phyloP scores from a whole-genome alignment of 2,329 filamentous ascomycete species.

The Alternaria gaisen region DNA sequence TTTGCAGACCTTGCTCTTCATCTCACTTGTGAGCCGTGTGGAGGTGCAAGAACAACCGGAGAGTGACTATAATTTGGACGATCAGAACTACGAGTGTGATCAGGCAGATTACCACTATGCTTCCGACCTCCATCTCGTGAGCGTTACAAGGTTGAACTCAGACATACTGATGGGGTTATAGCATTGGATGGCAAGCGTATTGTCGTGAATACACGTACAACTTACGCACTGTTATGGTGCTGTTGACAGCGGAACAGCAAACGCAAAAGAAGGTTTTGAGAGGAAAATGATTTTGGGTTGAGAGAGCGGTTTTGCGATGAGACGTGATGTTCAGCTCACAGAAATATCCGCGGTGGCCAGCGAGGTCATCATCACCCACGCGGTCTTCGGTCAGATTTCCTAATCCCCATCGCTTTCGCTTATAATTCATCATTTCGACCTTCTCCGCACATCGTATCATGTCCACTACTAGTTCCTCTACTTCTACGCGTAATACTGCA shows the following conservation, averaged over 20 bases:
- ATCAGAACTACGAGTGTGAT: constrained; percentile 6
- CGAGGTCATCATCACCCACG: not conserved
- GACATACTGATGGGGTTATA: not conserved
- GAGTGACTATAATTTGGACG: constrained; percentile 4
- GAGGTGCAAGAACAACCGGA: not conserved
- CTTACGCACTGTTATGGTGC: not conserved
- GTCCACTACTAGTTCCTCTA: not conserved
- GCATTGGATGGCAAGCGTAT: not conserved
- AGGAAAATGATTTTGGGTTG: not conserved
- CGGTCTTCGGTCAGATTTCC: not conserved
- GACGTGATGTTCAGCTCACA: not conserved
- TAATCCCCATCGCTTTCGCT: not conserved
- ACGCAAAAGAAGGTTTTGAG: not conserved
- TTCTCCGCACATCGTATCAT: not conserved
- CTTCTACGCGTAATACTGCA: not conserved
- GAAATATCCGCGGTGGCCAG: not conserved
- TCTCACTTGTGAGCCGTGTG: not conserved
- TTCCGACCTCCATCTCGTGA: constrained; percentile 4
- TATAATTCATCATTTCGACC: not conserved
- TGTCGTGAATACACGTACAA: not conserved
- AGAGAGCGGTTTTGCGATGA: not conserved
- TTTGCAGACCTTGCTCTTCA: not conserved
- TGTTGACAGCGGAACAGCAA: not conserved
- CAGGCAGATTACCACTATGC: constrained; percentile 1
- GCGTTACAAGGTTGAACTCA: not conserved